phyloP scores from a whole-genome alignment of 2,329 filamentous ascomycete genomes.

The Hymenoscyphus albidus region DNA sequence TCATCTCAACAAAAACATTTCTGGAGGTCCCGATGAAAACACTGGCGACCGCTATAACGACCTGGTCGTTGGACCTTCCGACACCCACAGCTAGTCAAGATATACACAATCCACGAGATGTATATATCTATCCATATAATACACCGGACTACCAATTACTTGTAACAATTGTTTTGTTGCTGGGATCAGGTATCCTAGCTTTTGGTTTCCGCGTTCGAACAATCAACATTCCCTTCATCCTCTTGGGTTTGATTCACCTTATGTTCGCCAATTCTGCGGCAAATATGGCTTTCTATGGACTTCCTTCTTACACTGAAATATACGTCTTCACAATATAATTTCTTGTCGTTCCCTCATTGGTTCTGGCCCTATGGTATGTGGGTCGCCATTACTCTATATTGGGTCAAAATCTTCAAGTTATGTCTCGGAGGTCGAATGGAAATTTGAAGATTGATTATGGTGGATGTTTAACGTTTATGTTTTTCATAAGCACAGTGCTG shows the following conservation, averaged over 20 bases:
- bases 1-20: too few species aligned
- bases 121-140: background rate
- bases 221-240: background rate
- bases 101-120: background rate
- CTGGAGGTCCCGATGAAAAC: too few species aligned
- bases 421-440: background rate
- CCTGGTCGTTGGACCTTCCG: too few species aligned
- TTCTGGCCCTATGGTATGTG: background rate
- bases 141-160: background rate
- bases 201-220: background rate
- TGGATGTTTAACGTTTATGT: background rate
- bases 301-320: background rate
- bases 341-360: background rate
- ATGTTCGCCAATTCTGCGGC: background rate
- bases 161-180: background rate
- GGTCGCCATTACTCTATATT: background rate
- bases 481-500: background rate
- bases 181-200: background rate
- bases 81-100: too few species aligned
- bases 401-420: background rate
- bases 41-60: too few species aligned
- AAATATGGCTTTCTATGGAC: background rate
- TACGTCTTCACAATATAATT: background rate
- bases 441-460: background rate
- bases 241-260: background rate